Evolutionary conservation across 306 rosid species (phyloP), one percentile per base, ranked within the genome.

Genomic region (Trifolium subterraneum): DNA sequence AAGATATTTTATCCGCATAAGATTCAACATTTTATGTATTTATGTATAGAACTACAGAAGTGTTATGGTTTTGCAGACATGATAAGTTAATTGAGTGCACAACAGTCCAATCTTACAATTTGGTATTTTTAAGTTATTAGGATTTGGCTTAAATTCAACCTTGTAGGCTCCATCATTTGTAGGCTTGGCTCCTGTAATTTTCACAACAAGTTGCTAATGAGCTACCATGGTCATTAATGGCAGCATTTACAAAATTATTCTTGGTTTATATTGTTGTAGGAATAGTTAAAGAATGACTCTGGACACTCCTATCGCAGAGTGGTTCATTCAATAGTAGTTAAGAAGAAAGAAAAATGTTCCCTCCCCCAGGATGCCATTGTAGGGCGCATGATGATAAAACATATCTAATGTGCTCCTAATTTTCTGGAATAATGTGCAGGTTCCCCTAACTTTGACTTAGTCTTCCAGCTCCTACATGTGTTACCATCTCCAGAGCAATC

Each of bases 141-240:
- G 42, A 61, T 8, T 33, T 15, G 67, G 23, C 68, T 14, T 31
- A 60, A 60, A 2, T 29, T 29, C 41, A 60, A 29, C 65, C 41
- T 29, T 27, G 65, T 25, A 62, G 0, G 60, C 31, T 54, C 47
- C n/a, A 16, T 10, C 47, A 16, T 33, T n/a, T 63, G 47, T 63
- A 35, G 47, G 45, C 42, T 35, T 33, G 68, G 23, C 45, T n/a
- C 68, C 68, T n/a, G 47, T 63, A 35, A 63, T 33, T 63, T 63
- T 8, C 68, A 63, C 38, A 25, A 58, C 6, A 60, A 27, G 44
- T 15, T 60, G 66, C 18, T 60, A 27, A 60, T 13, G 41, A 29
- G 22, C 42, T 60, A 60, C 10, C 64, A 59, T 27, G 65, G 61
- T 54, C 39, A 60, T 60, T 60, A 60, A 15, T 27, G 39, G 65